Conservation (phyloP, 108 stramenopile genomes). For the Skeletonema costatum region DNA sequence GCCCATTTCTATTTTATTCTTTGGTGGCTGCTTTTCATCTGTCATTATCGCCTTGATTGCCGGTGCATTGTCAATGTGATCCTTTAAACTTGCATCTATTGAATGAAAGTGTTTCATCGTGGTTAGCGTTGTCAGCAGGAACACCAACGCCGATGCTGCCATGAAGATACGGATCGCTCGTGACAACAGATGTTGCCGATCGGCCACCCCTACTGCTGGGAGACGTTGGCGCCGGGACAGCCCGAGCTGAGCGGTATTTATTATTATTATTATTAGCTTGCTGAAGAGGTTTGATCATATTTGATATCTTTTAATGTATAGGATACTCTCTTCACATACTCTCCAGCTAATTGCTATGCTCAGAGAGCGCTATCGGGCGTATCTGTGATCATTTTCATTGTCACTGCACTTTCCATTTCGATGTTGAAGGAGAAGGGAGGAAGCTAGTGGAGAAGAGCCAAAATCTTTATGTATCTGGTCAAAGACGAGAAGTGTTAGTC, state of each 20-base stretch:
- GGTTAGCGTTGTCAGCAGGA: constrained; percentile 13
- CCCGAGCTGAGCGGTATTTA: constrained; percentile 42
- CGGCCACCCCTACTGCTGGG: background rate
- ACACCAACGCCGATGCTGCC: constrained; percentile 8
- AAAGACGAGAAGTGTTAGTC: too few species aligned
- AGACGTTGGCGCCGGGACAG: constrained; percentile 26
- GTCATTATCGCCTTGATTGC: constrained; percentile 3
- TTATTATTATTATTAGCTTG: too few species aligned
- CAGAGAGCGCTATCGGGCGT: too few species aligned
- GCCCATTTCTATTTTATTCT: constrained; percentile 4
- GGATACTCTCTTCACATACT: too few species aligned
- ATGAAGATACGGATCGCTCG: constrained; percentile 13
- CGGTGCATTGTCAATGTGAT: constrained; percentile 10
- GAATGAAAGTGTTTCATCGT: constrained; percentile 13
- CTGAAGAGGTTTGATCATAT: constrained; percentile 25
- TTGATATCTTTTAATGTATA: background rate
- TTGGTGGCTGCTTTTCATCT: background rate
- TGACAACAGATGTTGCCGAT: background rate
- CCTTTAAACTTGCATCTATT: constrained; percentile 11
- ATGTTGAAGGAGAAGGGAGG: too few species aligned
- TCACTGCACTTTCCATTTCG: too few species aligned
- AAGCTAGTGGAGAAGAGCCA: too few species aligned
- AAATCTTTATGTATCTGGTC: too few species aligned
- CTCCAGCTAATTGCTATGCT: too few species aligned
- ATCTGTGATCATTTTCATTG: too few species aligned